Evolutionary conservation across 768 basidiomycete genomes (phyloP), one percentile per base, ranked within the genome.

Genomic region (Mycena epipterygia): DNA sequence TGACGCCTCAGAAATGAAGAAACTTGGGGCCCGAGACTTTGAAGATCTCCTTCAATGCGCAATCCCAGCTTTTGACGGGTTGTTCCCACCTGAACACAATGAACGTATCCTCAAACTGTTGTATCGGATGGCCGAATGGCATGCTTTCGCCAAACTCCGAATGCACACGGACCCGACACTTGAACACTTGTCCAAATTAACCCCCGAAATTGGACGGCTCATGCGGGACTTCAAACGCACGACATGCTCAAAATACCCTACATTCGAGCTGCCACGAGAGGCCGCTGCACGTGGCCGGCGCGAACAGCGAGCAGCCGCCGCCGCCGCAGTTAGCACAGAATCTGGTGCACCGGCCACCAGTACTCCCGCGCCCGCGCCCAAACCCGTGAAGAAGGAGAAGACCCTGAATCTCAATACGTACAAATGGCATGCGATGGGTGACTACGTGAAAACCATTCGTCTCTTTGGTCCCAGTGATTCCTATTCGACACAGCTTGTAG

Each of bases 111-210:
- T 74, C 7, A 72, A 78, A 25, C 64, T 83, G 1, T 74, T 84
- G 0, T 84, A 76, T 65, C 60, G 59, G 14, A 58, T 81, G 29
- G 76, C 73, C 0, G 65, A 73, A 19, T 84, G 82, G 82, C 83
- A 85, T 68, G 79, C 78, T 1, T 71, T 79, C 4, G 82, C 82
- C 6, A 85, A 85, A 58, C 76, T 85, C 0, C 77, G 80, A 0
- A 68, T 83, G 57, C 84, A 84, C 49, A 81, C 80, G 0, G 76
- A 81, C n/a, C 44, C 71, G 0, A 81, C 82, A 2, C 73, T 85
- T 1, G 29, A 67, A 0, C 35, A 75, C 35, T 67, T 84, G 5
- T 65, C 75, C 2, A 21, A 13, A 0, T 41, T 56, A 1, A 83
- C 81, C 3, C 46, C 25, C 0, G 52, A 39, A 4, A 73, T 83